Conservation (phyloP, 257 asterid genomes). For the Plectranthus barbatus region DNA sequence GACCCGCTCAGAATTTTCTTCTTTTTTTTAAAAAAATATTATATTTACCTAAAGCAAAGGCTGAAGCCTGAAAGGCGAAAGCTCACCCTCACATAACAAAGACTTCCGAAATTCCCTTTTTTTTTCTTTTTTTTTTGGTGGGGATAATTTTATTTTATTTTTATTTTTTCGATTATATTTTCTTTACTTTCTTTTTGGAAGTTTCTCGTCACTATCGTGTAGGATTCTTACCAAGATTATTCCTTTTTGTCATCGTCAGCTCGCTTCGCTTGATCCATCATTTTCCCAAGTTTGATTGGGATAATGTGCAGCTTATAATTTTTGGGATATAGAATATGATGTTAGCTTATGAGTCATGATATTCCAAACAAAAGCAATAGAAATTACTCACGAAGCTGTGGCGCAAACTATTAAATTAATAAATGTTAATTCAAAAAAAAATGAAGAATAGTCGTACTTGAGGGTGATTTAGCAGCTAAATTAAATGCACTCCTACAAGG, state of each 20-base stretch:
- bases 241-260: constrained; percentile 18
- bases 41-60: constrained; percentile 27
- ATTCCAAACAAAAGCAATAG: not conserved
- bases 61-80: constrained; percentile 26
- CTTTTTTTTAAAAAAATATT: not conserved
- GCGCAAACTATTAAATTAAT: too few species aligned
- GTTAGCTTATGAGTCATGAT: not conserved
- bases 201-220: constrained; percentile 27
- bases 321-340: not conserved
- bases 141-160: not conserved
- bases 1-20: constrained; percentile 30
- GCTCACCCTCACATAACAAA: constrained; percentile 17
- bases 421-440: too few species aligned
- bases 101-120: constrained; percentile 17
- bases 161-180: not conserved
- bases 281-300: constrained; percentile 16
- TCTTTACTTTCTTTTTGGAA: constrained; percentile 29
- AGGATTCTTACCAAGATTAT: constrained; percentile 16
- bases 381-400: too few species aligned
- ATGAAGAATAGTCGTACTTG: too few species aligned
- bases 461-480: too few species aligned
- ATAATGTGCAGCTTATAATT: not conserved
- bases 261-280: constrained; percentile 19
- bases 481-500: too few species aligned
- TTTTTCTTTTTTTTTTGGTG: not conserved